Conservation (phyloP, 768 basidiomycete genomes). For the Lentinula aciculospora region DNA sequence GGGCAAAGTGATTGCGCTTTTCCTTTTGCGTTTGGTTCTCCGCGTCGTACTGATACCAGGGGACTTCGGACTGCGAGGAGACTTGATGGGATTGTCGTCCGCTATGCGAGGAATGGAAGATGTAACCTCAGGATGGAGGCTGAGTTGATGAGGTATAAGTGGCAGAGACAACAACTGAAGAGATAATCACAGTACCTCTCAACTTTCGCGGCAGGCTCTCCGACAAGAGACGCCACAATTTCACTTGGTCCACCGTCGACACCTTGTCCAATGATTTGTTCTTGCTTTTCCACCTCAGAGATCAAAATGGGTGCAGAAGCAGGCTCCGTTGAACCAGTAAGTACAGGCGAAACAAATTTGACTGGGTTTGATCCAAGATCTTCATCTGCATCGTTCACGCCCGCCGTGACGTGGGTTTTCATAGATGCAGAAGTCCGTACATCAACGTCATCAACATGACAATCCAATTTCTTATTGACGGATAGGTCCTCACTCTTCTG, state of each 20-base stretch:
- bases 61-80: not conserved
- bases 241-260: not conserved
- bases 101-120: not conserved
- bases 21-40: slow-evolving; percentile 18
- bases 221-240: not conserved
- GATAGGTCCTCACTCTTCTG: too few relatives aligned
- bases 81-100: not conserved
- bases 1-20: slow-evolving; percentile 2
- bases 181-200: not conserved
- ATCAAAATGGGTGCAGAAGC: not conserved
- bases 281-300: not conserved
- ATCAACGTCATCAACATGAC: not conserved
- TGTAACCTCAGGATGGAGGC: not conserved
- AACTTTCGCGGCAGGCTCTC: not conserved
- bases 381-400: not conserved
- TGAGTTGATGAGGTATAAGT: not conserved
- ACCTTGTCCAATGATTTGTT: not conserved
- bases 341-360: not conserved
- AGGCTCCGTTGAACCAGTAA: not conserved
- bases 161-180: not conserved
- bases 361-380: not conserved
- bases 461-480: not conserved
- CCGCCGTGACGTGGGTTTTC: not conserved
- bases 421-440: not conserved
- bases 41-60: not conserved